A percentile compares a stretch with the other conserved stretches of the same genome.
These are phyloP conservation scores for Acacia acuminata DNA, from an alignment of 306 rosid species.

Conservation along the genomic window DNA sequence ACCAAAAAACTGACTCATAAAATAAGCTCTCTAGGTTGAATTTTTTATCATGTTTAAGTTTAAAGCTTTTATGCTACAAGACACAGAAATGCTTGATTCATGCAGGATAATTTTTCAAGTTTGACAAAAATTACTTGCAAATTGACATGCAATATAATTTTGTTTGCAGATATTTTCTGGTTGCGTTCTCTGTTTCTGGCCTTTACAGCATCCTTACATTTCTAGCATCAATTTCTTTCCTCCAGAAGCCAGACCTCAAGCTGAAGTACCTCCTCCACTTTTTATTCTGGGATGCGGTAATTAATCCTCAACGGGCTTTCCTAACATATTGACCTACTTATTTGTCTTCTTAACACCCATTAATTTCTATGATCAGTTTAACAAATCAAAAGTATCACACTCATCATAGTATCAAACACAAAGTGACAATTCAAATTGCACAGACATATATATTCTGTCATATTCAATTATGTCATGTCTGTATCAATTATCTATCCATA, in stretches of 20 bases:
- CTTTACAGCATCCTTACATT: constrained; percentile 57
- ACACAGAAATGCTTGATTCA: neutral
- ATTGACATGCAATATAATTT: constrained; percentile 13
- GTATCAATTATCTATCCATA: neutral
- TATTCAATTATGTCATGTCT: neutral
- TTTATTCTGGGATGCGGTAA: constrained; percentile 63
- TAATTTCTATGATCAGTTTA: constrained; percentile 1
- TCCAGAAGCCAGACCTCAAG: constrained; percentile 52
- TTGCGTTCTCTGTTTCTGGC: constrained; percentile 62
- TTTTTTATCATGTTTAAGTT: neutral
- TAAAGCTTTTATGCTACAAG: neutral
- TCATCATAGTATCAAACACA: neutral
- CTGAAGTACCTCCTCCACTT: constrained; percentile 54
- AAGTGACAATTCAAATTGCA: neutral
- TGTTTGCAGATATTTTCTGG: constrained; percentile 70
- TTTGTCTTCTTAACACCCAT: neutral
- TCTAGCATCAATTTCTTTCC: constrained; percentile 53
- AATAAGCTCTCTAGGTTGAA: neutral
- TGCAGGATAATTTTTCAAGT: neutral
- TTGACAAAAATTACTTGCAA: constrained; percentile 1
- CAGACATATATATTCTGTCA: neutral
- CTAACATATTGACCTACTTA: constrained; percentile 8
- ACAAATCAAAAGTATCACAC: neutral
- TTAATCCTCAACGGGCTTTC: neutral
- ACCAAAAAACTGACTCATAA: neutral